Base-by-base conservation (phyloP, 2,329 filamentous ascomycete species). In the Microascus cirrosus region DNA sequence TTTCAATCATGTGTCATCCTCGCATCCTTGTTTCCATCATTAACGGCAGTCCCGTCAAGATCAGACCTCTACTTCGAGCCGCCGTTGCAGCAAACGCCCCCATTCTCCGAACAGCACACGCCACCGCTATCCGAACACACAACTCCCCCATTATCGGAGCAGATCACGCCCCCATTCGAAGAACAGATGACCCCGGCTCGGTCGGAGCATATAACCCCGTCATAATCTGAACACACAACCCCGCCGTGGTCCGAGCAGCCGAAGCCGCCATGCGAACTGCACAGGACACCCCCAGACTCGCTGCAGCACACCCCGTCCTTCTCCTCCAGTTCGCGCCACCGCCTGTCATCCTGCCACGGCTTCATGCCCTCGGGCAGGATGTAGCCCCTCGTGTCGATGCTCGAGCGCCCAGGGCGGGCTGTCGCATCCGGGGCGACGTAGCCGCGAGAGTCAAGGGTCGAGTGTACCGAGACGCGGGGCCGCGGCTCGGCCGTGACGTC, bases 231-330 rank as follows among this genome's bases (percentile, higher is more conserved):
- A 13, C 48, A 57, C 11, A 57, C 5, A n/a, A 53, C 28, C 5
- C 56, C 56, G n/a, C 56, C 56, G 34, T 36, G 56, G 22, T 57
- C 48, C 28, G 56, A 57, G 20, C 20, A 57, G 28, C 42, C 35
- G 13, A 52, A 22, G 2, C 55, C 55, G 24, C 39, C 55, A 28
- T 51, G 42, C 15, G 42, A 18, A n/a, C 42, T 51, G 18, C 34
- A 48, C 8, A 35, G 2, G 25, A 20, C 48, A 11, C 55, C 55
- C 15, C 56, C 56, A n/a, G 32, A 25, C 18, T 32, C 11, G 20
- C 56, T 57, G 22, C 56, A 57, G 20, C 22, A 28, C 18, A 25
- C 32, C 10, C 56, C 56, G 18, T 48, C 45, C 48, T 36, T 28
- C 25, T 42, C 24, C 20, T 57, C 56, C 50, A 53, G 20, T 12